Evolutionary conservation across 129 eudicot species (phyloP), one percentile per base, ranked within the genome.

Genomic region (carrot (Daucus carota)): DNA sequence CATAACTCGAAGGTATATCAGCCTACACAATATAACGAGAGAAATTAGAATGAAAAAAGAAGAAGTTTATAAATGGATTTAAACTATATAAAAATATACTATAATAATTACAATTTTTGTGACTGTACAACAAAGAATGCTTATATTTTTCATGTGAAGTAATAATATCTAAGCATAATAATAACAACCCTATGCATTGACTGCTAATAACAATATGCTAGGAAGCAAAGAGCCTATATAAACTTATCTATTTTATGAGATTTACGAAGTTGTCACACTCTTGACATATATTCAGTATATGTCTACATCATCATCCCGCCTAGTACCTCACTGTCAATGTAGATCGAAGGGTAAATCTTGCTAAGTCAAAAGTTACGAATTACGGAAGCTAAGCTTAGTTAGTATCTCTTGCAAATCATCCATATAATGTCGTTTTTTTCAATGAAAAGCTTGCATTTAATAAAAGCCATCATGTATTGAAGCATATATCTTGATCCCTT

Each of bases 1-100:
- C 28, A 89, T 79, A 57, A 95, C 96, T 77, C 80, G 88, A 67
- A 94, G 94, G 85, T 94, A 91, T 79, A 89, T 85, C 75, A 95
- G 86, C 81, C 99, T 91, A 93, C 69, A 46, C 11, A 76, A 20
- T 1, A 11, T 33, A 48, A 71, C 4, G 24, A 59, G 69, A 47
- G 59, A 73, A 24, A 42, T 7, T 32, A 75, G 69, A 45, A 45
- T 36, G 12, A 18, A 4, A 63, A 22, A n/a, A 7, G 74, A 41
- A 63, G 57, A 82, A 8, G 33, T 44, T 73, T 36, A 60, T 65
- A 79, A 52, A 7, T 57, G 45, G 40, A 32, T n/a, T 40, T 70
- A 80, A 81, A 75, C 28, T 57, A 41, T 70, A 38, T 47, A 70
- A 26, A 15, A 63, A 59, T 43, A 63, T 11, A 4, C 15, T 57